These are phyloP conservation scores for Ascobolus immersus DNA, from an alignment of 495 filamentous ascomycete genomes.

Conservation along the genomic window DNA sequence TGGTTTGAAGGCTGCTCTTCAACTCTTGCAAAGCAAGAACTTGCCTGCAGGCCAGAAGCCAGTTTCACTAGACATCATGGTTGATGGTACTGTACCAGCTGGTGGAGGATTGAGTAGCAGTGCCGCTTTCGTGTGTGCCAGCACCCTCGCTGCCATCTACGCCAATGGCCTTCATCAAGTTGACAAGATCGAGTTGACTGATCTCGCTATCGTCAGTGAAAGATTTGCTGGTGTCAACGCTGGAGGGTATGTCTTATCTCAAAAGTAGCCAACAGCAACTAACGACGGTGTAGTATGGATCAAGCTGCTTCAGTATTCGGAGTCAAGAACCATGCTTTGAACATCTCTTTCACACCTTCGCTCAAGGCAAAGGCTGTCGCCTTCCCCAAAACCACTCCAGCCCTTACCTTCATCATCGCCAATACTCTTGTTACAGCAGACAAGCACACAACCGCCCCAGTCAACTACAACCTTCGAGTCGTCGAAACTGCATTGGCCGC, in stretches of 20 bases:
- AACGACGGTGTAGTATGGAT: constrained; percentile 41
- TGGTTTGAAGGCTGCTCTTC: constrained; percentile 55
- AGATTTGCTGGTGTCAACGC: constrained; percentile 88
- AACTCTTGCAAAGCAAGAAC: constrained; percentile 46
- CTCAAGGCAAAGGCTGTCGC: constrained; percentile 48
- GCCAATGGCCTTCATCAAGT: constrained; percentile 59
- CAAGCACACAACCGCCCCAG: constrained; percentile 77
- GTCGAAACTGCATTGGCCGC: constrained; percentile 86
- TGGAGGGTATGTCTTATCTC: constrained; percentile 42
- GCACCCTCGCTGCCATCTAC: constrained; percentile 63
- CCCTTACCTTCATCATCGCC: constrained; percentile 75
- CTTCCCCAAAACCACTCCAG: constrained; percentile 62
- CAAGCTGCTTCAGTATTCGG: constrained; percentile 94
- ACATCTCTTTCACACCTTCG: constrained; percentile 69
- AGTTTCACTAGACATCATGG: constrained; percentile 60
- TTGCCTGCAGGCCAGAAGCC: constrained; percentile 30
- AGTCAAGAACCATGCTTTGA: constrained; percentile 55
- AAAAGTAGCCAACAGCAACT: background rate
- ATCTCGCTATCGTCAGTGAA: constrained; percentile 82
- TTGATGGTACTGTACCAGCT: constrained; percentile 75
- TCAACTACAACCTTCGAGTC: constrained; percentile 88
- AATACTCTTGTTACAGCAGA: constrained; percentile 82
- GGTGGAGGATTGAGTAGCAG: constrained; percentile 83
- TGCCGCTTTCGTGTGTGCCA: constrained; percentile 80
- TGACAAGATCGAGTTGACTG: constrained; percentile 68